These are phyloP conservation scores for Phytomonas francai DNA, from an alignment of 208 protist species.

Conservation along the genomic window DNA sequence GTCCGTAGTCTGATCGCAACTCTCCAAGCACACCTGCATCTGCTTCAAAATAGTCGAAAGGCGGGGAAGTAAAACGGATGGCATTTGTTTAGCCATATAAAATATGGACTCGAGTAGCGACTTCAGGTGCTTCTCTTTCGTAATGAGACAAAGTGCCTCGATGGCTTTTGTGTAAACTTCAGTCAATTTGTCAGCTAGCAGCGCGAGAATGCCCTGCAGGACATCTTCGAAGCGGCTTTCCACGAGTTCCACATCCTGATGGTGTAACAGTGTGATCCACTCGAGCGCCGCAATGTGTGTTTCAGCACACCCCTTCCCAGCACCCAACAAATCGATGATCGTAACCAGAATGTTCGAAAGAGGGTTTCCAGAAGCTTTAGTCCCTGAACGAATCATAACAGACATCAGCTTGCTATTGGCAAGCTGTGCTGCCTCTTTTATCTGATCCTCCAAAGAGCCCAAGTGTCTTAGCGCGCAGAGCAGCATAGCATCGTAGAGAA, in stretches of 20 bases:
- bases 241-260: slow-evolving; percentile 17
- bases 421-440: slow-evolving; percentile 22
- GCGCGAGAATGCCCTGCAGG: slow-evolving; percentile 19
- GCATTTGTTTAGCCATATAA: neutral
- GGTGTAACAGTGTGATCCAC: slow-evolving; percentile 46
- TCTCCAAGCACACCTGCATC: slow-evolving; percentile 22
- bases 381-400: neutral
- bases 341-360: neutral
- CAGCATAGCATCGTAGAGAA: slow-evolving; percentile 3
- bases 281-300: slow-evolving; percentile 41
- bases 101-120: neutral
- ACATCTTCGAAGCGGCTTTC: slow-evolving; percentile 18
- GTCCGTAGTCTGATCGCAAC: neutral
- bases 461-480: slow-evolving; percentile 15
- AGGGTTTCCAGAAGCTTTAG: neutral
- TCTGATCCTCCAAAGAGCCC: slow-evolving; percentile 19
- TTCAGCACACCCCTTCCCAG: slow-evolving; percentile 18
- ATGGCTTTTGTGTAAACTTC: slow-evolving; percentile 35
- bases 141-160: slow-evolving; percentile 38
- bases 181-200: slow-evolving; percentile 33
- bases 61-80: slow-evolving; percentile 23
- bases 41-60: slow-evolving; percentile 40
- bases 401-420: slow-evolving; percentile 13
- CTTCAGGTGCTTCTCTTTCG: slow-evolving; percentile 26
- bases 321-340: neutral